phyloP scores from a whole-genome alignment of 1,139 yeast genomes.

The Pneumocystis carinii region DNA sequence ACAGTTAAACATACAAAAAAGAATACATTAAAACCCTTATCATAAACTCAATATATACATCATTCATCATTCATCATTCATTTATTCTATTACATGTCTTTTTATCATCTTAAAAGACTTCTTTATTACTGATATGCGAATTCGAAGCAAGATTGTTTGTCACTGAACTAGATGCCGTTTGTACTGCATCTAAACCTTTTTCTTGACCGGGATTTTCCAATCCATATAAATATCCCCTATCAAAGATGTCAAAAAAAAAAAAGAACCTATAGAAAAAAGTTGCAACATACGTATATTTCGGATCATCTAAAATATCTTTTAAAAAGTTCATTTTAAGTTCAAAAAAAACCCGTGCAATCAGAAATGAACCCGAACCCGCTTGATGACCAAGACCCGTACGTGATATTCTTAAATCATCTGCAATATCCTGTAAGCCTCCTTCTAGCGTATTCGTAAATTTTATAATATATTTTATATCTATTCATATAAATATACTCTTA shows the following conservation, averaged over 20 bases:
- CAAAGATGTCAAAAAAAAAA: not conserved
- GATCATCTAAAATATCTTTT: conserved; percentile 19
- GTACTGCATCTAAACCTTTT: not conserved
- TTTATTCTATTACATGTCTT: not conserved
- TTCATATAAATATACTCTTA: not conserved
- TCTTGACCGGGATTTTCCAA: not conserved
- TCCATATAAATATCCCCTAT: conserved; percentile 1
- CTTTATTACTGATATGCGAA: not conserved
- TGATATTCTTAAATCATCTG: conserved; percentile 35
- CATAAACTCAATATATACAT: not conserved
- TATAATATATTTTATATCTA: conserved; percentile 47
- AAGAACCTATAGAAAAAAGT: not conserved
- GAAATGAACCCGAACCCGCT: conserved; percentile 40
- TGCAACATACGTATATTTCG: not conserved
- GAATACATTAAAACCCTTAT: not conserved
- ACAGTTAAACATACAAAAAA: not conserved
- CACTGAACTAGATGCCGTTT: not conserved
- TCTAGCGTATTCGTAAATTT: conserved; percentile 24
- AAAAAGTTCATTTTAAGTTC: conserved; percentile 31
- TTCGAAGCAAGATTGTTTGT: not conserved
- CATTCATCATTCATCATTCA: not conserved
- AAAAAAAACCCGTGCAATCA: conserved; percentile 37
- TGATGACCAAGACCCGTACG: conserved; percentile 26
- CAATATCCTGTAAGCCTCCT: conserved; percentile 29
- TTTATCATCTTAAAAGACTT: not conserved